Evolutionary conservation across 352 stramenopile species (phyloP), one percentile per base, ranked within the genome.

Genomic region (Phytophthora fragariaefolia): DNA sequence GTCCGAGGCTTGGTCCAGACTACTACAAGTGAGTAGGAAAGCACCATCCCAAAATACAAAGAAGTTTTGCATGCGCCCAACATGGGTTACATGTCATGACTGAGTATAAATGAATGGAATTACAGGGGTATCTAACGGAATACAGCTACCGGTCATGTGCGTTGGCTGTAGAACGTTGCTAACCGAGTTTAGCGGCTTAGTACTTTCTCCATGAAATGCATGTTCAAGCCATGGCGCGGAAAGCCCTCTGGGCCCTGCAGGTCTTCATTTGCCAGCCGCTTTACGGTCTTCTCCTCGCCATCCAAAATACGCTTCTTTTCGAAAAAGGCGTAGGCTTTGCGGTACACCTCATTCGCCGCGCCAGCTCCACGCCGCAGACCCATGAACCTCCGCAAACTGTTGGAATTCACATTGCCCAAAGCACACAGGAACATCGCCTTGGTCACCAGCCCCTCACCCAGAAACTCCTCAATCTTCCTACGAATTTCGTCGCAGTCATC

Each of bases 371-470:
- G 17, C 23, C 38, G 20, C 38, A 46, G 38, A 46, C 38, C 9
- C 38, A 46, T 46, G 38, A 46, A 46, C 12, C 38, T 46, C n/a
- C 38, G 38, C 38, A 46, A 15, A 22, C 38, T 46, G 17, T 46
- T 46, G 38, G n/a, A 46, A n/a, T 46, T 46, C 38, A 46, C 38
- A 24, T 46, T 46, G 38, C n/a, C 38, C 38, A 46, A 24, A 13
- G 38, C 38, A 4, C 38, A n/a, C n/a, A 46, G 38, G 17, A 46
- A 46, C 20, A 7, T 12, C 17, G 38, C 38, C 23, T 46, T 46
- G n/a, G 38, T 46, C 10, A 46, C 38, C 4, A 23, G 6, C 17
- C 38, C 38, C n/a, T 46, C 38, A n/a, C 17, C n/a, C 38, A 46
- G n/a, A 12, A 46, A 46, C 1, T 13, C 13, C 10, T 46, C n/a